Evolutionary conservation across 2,329 filamentous ascomycete species (phyloP).

Genomic region (Exophiala spinifera): DNA sequence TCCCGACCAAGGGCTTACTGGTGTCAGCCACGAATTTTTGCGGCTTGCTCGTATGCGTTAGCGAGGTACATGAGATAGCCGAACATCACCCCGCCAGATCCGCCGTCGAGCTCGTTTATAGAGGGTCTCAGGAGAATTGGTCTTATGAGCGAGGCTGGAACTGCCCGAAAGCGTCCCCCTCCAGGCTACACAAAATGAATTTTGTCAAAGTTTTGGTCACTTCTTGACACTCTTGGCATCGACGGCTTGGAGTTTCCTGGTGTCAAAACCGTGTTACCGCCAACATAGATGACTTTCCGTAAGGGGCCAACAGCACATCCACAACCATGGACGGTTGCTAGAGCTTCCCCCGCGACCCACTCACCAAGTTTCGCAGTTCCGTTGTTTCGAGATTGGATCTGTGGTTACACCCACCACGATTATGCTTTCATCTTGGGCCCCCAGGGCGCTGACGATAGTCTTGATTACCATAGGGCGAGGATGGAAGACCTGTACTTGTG

Average conservation of each 20-base stretch:
- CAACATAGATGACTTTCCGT: too few relatives aligned
- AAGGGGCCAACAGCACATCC: too few relatives aligned
- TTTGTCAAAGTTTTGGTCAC: neutral
- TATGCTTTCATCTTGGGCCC: constrained; percentile 21
- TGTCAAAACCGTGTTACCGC: too few relatives aligned
- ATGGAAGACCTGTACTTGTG: constrained; percentile 12
- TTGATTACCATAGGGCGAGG: constrained; percentile 20
- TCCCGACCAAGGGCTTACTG: constrained; percentile 1
- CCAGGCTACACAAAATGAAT: neutral
- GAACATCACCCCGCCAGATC: constrained; percentile 6
- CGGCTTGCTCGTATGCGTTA: neutral
- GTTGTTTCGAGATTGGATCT: too few relatives aligned
- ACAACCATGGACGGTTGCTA: too few relatives aligned
- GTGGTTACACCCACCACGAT: too few relatives aligned
- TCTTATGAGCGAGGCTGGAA: constrained; percentile 9
- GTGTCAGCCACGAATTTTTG: constrained; percentile 7
- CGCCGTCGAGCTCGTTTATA: neutral
- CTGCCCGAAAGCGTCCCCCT: constrained; percentile 14
- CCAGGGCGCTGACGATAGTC: constrained; percentile 26
- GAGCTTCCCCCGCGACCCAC: too few relatives aligned
- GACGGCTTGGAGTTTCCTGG: too few relatives aligned
- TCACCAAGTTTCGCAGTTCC: too few relatives aligned
- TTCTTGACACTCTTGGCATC: neutral
- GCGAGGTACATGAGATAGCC: constrained; percentile 16
- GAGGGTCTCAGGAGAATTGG: constrained; percentile 4